A percentile compares a stretch with the other conserved stretches of the same genome.
These are phyloP conservation scores for Monosporascus sp. DNA, from an alignment of 2,329 filamentous ascomycete species.

Conservation along the genomic window DNA sequence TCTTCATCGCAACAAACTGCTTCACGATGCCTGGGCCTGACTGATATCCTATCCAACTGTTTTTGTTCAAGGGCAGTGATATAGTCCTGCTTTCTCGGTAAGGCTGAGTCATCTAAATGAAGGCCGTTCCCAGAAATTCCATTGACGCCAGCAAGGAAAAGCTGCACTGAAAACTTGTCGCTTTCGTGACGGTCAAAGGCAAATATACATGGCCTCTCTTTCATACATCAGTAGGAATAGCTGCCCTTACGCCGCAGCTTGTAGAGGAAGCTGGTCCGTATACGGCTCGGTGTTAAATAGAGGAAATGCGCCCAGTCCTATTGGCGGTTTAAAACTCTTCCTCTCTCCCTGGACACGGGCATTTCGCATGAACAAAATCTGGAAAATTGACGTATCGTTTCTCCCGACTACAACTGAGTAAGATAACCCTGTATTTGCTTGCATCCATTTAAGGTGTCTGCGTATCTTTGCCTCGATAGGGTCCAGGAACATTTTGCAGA, in stretches of 20 bases:
- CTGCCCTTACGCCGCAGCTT: not conserved
- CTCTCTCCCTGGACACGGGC: not conserved
- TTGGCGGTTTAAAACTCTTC: not conserved
- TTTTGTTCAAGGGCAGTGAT: not conserved
- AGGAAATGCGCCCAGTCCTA: not conserved
- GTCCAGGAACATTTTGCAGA: not conserved
- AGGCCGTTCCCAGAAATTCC: not conserved
- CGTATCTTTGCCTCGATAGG: not conserved
- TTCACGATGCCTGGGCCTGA: not conserved
- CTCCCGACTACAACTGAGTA: not conserved
- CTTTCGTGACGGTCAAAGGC: not conserved
- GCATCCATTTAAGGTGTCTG: not conserved
- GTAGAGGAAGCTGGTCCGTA: not conserved
- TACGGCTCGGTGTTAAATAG: not conserved
- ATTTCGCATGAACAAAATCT: not conserved
- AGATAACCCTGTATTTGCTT: not conserved
- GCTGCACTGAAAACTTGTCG: not conserved
- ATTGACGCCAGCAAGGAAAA: not conserved
- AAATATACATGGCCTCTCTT: not conserved
- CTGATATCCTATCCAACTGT: not conserved
- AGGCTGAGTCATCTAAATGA: not conserved
- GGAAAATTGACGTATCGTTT: not conserved
- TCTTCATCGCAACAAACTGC: not conserved
- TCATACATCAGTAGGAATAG: not conserved
- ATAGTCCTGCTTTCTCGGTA: not conserved